These are phyloP conservation scores for Lentinula boryana DNA, from an alignment of 768 basidiomycete species.

Conservation along the genomic window DNA sequence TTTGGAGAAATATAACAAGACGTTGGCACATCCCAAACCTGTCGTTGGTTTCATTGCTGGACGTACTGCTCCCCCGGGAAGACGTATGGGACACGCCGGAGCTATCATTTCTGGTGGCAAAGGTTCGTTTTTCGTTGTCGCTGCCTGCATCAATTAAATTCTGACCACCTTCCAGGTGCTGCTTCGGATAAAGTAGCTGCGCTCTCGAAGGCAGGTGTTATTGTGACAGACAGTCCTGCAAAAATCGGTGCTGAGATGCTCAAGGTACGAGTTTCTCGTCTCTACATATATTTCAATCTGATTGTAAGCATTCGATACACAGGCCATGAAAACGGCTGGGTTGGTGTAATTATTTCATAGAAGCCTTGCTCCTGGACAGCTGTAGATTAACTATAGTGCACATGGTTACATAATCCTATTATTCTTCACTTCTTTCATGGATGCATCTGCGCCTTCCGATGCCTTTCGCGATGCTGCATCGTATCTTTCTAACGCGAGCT, in stretches of 20 bases:
- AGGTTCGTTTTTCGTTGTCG: conserved; percentile 40
- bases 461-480: conserved; percentile 55
- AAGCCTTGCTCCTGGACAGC: background rate
- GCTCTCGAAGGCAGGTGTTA: conserved; percentile 84
- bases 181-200: conserved; percentile 92
- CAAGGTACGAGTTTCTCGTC: conserved; percentile 44
- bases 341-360: conserved; percentile 39
- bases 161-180: conserved; percentile 45
- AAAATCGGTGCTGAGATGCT: conserved; percentile 90
- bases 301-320: conserved; percentile 8
- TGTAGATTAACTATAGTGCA: background rate
- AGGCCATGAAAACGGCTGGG: conserved; percentile 80
- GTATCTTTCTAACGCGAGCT: conserved; percentile 54
- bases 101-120: conserved; percentile 98
- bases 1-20: conserved; percentile 89
- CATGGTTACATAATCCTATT: conserved; percentile 1
- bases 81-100: conserved; percentile 98
- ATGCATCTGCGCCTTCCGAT: conserved; percentile 16
- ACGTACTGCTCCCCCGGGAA: conserved; percentile 93
- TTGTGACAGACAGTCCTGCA: conserved; percentile 93
- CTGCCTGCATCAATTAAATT: background rate
- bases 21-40: conserved; percentile 80
- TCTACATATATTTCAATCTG: background rate
- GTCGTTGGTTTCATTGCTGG: conserved; percentile 98
- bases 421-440: background rate